These are phyloP conservation scores for Peronosclerospora sorghi DNA, from an alignment of 352 stramenopile species.

Conservation along the genomic window DNA sequence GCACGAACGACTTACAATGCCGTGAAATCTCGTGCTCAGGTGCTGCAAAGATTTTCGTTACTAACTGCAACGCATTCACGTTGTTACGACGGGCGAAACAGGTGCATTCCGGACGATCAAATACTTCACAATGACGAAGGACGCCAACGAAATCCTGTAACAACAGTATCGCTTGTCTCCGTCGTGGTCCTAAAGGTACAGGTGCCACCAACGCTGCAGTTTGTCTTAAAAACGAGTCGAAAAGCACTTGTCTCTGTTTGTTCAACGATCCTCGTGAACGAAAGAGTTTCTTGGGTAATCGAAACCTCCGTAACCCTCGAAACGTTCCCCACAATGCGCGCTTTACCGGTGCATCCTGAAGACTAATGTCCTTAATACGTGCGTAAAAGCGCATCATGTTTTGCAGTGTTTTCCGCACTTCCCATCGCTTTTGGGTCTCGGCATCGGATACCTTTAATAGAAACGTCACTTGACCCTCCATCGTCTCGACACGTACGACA, in stretches of 20 bases:
- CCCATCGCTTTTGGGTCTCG: conserved; percentile 48
- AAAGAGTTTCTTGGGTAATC: too few relatives aligned
- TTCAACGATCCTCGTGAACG: too few relatives aligned
- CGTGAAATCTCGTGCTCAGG: conserved; percentile 14
- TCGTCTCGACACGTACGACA: too few relatives aligned
- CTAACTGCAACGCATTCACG: conserved; percentile 30
- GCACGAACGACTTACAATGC: conserved; percentile 30
- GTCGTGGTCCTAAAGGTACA: conserved; percentile 39
- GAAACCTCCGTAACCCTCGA: too few relatives aligned
- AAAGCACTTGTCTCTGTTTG: too few relatives aligned
- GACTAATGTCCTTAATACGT: conserved; percentile 43
- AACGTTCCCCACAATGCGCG: too few relatives aligned
- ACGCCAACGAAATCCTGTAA: conserved; percentile 54
- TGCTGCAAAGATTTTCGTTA: conserved; percentile 34
- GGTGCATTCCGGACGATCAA: conserved; percentile 27
- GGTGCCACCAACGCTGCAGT: conserved; percentile 45
- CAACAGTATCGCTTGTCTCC: conserved; percentile 35
- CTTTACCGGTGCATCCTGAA: conserved; percentile 39
- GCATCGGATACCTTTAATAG: conserved; percentile 38
- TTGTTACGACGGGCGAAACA: conserved; percentile 31
- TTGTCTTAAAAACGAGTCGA: conserved; percentile 53
- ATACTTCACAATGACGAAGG: conserved; percentile 30
- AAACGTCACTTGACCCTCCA: too few relatives aligned
- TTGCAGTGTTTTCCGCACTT: conserved; percentile 43
- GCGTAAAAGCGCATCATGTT: conserved; percentile 54